phyloP scores from a whole-genome alignment of 305 asterid species.

The Solanum hybrid region DNA sequence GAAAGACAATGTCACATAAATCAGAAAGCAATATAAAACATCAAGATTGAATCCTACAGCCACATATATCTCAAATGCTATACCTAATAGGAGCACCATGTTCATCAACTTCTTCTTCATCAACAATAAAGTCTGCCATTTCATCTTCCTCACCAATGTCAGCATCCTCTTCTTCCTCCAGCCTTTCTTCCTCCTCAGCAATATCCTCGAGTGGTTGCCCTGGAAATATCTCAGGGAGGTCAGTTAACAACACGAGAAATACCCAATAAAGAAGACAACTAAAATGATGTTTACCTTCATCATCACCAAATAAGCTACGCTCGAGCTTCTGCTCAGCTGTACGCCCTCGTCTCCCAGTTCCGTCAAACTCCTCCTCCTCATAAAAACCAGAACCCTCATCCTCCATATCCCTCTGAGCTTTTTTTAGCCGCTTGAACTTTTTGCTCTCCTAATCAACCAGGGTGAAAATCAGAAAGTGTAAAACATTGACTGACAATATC shows the following conservation, averaged over 20 bases:
- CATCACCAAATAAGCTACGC: conserved; percentile 81
- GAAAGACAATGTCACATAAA: not conserved
- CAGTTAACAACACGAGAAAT: not conserved
- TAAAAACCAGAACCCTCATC: conserved; percentile 79
- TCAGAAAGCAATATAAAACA: not conserved
- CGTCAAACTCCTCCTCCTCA: conserved; percentile 83
- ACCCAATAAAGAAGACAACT: conserved; percentile 5
- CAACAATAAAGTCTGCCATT: conserved; percentile 95
- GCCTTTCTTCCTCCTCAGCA: conserved; percentile 77
- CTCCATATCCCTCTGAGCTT: conserved; percentile 70
- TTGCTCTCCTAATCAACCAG: conserved; percentile 48
- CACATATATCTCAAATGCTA: not conserved
- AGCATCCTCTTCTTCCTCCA: conserved; percentile 68
- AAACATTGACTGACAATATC: not conserved
- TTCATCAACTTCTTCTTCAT: conserved; percentile 85
- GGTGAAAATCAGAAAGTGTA: conserved; percentile 7
- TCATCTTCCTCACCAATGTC: conserved; percentile 87
- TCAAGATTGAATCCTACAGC: not conserved
- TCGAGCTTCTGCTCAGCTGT: conserved; percentile 85
- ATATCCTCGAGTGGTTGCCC: conserved; percentile 94
- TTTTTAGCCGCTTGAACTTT: conserved; percentile 84
- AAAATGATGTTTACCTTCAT: conserved; percentile 57
- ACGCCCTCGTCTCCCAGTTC: conserved; percentile 60
- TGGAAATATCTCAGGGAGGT: conserved; percentile 16
- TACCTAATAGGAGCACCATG: conserved; percentile 85